Base-by-base conservation (phyloP, 2,329 filamentous ascomycete species). In the Neonectria sp. region DNA sequence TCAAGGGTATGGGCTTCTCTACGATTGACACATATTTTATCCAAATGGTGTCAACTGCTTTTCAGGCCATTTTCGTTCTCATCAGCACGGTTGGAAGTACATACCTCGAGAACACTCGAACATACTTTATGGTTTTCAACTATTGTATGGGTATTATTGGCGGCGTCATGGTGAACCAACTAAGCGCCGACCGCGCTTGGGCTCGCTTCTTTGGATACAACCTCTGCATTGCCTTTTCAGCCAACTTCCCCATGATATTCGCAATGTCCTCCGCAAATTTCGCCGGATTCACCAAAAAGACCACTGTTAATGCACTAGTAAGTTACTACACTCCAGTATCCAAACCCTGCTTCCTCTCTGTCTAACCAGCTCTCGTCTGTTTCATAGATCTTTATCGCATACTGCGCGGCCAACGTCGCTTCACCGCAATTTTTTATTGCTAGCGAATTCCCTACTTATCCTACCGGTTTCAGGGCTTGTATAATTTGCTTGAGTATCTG, bases 41-140 rank as follows among this genome's bases (percentile, higher is more conserved):
- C 17, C 49, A 66, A 37, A 70, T 71, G 45, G 63, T 71, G 1
- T 64, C 57, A 24, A 74, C 62, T 13, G 52, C 68, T 3, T 61
- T 74, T 31, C 75, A 78, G 65, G 53, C 73, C 0, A 25, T 71
- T 6, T 72, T 77, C 15, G 74, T 78, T 5, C 31, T 75, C 35
- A 48, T 73, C 27, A 46, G 65, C 29, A 75, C 73, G 1, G 46
- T 48, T 6, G 73, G 73, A 2, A 76, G 74, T 67, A 67, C 72
- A 2, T 70, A 69, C 12, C 33, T 78, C 25, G 65, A 49, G 24
- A 76, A 78, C 64, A 67, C 71, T 3, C 72, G 77, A 2, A 76
- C 73, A 0, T 69, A 72, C 21, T 76, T 77, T 46, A 76, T 79
- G 73, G 59, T 68, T 0, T 64, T 71, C n/a, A 71, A 72, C 33